Conservation (phyloP, 345 rosid species). For the Gossypium ekmanianum region DNA sequence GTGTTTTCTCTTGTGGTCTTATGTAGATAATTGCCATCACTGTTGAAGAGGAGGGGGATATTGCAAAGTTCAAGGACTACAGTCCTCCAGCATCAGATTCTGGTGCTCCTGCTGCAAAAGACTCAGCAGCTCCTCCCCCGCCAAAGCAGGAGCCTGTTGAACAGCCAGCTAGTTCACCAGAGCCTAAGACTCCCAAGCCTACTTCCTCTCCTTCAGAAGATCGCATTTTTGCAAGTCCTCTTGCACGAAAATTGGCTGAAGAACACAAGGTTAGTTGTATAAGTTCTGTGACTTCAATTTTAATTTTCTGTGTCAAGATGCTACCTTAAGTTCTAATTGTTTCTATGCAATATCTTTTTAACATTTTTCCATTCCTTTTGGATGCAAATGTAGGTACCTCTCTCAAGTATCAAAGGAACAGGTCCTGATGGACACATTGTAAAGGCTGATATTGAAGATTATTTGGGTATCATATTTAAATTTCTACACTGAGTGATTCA, state of each 20-base stretch:
- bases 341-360: conserved; percentile 5
- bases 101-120: conserved; percentile 40
- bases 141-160: conserved; percentile 57
- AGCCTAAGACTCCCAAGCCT: conserved; percentile 52
- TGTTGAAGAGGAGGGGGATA: conserved; percentile 87
- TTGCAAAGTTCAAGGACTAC: conserved; percentile 84
- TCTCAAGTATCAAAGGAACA: conserved; percentile 85
- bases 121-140: conserved; percentile 48
- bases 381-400: conserved; percentile 50
- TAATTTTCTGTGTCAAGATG: background rate
- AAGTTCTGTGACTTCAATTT: background rate
- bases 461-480: conserved; percentile 52
- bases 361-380: background rate
- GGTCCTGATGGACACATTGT: conserved; percentile 88
- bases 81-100: conserved; percentile 52
- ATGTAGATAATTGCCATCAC: conserved; percentile 79
- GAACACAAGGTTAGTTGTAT: conserved; percentile 59
- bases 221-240: conserved; percentile 85
- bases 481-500: conserved; percentile 7
- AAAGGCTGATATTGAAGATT: conserved; percentile 94
- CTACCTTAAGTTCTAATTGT: background rate
- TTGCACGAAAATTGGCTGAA: conserved; percentile 89
- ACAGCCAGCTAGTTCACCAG: conserved; percentile 54
- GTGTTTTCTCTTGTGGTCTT: background rate
- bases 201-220: conserved; percentile 48